These are phyloP conservation scores for Ophiostoma australiae DNA, from an alignment of 2,329 filamentous ascomycete genomes.

Conservation along the genomic window DNA sequence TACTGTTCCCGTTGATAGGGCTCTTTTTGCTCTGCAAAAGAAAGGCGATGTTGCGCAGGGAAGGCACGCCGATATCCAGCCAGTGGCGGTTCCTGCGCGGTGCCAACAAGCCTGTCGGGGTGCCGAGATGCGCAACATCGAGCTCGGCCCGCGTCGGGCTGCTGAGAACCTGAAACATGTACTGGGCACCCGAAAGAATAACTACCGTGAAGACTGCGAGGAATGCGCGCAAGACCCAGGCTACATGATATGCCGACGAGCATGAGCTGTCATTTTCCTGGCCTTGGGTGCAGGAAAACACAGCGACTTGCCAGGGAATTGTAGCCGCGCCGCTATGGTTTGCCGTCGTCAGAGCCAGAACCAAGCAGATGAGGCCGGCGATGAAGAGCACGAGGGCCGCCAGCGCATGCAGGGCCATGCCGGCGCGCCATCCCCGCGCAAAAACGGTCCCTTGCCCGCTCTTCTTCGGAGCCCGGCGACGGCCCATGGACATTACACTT, in stretches of 20 bases:
- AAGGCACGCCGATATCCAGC: constrained; percentile 53
- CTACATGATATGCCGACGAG: constrained; percentile 35
- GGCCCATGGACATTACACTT: background rate
- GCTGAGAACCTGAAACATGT: constrained; percentile 50
- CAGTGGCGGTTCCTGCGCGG: constrained; percentile 36
- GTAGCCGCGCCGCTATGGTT: constrained; percentile 27
- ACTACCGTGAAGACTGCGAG: constrained; percentile 43
- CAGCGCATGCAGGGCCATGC: constrained; percentile 42
- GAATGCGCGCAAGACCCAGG: constrained; percentile 41
- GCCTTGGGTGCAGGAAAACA: constrained; percentile 30
- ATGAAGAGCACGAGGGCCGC: constrained; percentile 39
- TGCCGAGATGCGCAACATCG: constrained; percentile 40
- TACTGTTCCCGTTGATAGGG: background rate
- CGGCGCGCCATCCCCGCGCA: constrained; percentile 46
- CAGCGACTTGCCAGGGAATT: constrained; percentile 27
- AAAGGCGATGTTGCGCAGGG: constrained; percentile 45
- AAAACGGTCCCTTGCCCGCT: background rate
- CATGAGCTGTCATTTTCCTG: constrained; percentile 31
- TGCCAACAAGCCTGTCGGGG: background rate
- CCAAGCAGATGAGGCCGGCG: constrained; percentile 37
- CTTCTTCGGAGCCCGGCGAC: background rate
- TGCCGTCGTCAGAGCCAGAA: constrained; percentile 33
- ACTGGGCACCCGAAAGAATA: constrained; percentile 48
- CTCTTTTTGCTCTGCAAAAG: constrained; percentile 39
- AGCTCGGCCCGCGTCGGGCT: constrained; percentile 51